A percentile compares a stretch with the other conserved stretches of the same genome.
phyloP scores from a whole-genome alignment of 1,139 yeast species.

The Magnusiomyces clavatus region DNA sequence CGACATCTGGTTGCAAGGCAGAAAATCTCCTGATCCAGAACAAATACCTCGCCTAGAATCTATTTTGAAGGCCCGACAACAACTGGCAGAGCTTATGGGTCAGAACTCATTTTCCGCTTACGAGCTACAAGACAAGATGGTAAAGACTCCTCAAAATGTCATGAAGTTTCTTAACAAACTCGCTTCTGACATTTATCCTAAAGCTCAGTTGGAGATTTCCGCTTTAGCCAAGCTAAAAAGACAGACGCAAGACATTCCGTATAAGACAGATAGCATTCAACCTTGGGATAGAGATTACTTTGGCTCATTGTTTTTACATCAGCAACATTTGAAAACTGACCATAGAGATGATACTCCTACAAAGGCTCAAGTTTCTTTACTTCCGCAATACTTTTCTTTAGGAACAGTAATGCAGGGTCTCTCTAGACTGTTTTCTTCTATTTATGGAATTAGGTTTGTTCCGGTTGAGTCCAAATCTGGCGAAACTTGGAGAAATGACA shows the following conservation, averaged over 20 bases:
- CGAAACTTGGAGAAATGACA: constrained; percentile 90
- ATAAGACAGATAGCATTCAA: constrained; percentile 33
- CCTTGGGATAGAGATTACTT: constrained; percentile 94
- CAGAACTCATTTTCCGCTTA: constrained; percentile 67
- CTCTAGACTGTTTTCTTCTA: constrained; percentile 55
- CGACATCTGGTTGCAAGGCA: constrained; percentile 67
- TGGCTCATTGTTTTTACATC: constrained; percentile 34
- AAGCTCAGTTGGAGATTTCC: constrained; percentile 54
- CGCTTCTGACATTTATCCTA: constrained; percentile 44
- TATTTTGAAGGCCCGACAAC: constrained; percentile 58
- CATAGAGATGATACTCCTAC: constrained; percentile 15
- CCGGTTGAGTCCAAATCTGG: constrained; percentile 61
- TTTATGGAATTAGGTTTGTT: constrained; percentile 69
- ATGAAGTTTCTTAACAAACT: constrained; percentile 55
- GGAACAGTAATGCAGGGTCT: constrained; percentile 86
- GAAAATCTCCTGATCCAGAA: constrained; percentile 40
- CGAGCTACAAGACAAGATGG: constrained; percentile 87
- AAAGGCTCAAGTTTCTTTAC: constrained; percentile 17
- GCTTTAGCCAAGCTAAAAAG: constrained; percentile 22
- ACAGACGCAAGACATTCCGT: constrained; percentile 35
- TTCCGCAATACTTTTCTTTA: constrained; percentile 57
- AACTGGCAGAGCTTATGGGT: constrained; percentile 69
- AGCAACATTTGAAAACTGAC: constrained; percentile 20
- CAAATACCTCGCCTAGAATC: constrained; percentile 56
- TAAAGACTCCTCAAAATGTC: constrained; percentile 72